Evolutionary conservation across 768 basidiomycete species (phyloP), one percentile per base, ranked within the genome.

Genomic region (Psilocybe sp.): DNA sequence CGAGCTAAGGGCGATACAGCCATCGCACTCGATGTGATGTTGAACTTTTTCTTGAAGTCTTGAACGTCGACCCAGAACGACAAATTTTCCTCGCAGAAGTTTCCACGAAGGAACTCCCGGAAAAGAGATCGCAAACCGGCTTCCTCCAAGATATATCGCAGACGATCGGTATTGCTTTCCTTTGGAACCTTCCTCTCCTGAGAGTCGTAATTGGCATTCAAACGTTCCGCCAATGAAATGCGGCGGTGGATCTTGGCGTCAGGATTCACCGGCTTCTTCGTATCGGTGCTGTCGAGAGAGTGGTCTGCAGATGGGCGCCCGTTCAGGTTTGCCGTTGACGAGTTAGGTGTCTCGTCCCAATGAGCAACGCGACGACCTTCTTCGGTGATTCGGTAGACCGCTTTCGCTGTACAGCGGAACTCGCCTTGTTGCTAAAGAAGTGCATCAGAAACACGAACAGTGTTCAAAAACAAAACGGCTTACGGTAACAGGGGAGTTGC

Each of bases 51-150:
- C 71, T 93, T 95, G 75, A 99, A 97, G 65, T 99, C 97, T 65
- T 92, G 82, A 2, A 98, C 95, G 62, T 99, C 97, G 49, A 98
- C 67, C 90, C 93, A 99, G 72, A 98, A 99, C 41, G 88, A 87
- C 57, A 99, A 72, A 65, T 99, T 99, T 75, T 99, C 97, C 64
- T 99, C 97, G 71, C 92, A 98, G 66, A 97, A 98, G 67, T 98
- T 98, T 49, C 83, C 78, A 31, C 92, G 82, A 47, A 99, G 70
- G 74, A 94, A 96, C 56, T 98, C 97, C 51, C 97, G 85, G 80
- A 99, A 99, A 44, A 98, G 73, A 2, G 83, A 80, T 12, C 97
- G 84, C 34, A 95, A 73, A 28, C 87, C 85, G 0, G 95, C 90
- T 54, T 98, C 93, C 54, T 96, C 95, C 18, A 99, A 80, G 55